phyloP scores from a whole-genome alignment of 2,329 filamentous ascomycete genomes.

The Cytospora leucostoma region DNA sequence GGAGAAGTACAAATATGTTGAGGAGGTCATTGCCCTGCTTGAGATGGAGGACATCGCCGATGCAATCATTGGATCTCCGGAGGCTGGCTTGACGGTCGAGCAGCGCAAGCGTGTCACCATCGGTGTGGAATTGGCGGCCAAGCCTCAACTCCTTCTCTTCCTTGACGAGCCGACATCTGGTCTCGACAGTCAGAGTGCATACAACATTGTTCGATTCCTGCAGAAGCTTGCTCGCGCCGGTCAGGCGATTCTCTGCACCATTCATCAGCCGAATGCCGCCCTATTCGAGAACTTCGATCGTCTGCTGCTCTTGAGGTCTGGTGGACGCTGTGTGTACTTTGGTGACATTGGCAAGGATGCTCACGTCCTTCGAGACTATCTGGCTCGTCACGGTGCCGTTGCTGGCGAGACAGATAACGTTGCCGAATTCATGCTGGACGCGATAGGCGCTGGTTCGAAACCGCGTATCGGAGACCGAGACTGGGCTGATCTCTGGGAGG shows the following conservation, averaged over 20 bases:
- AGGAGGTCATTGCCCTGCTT: slow-evolving; percentile 57
- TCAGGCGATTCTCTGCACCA: slow-evolving; percentile 87
- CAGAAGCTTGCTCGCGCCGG: slow-evolving; percentile 76
- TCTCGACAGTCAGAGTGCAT: slow-evolving; percentile 71
- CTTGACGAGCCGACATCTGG: slow-evolving; percentile 78
- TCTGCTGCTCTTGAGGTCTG: slow-evolving; percentile 74
- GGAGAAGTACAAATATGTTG: slow-evolving; percentile 62
- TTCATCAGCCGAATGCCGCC: slow-evolving; percentile 85
- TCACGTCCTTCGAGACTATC: slow-evolving; percentile 65
- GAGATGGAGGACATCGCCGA: slow-evolving; percentile 62
- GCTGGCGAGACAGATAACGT: slow-evolving; percentile 58
- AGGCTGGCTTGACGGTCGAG: slow-evolving; percentile 71
- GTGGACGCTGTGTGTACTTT: slow-evolving; percentile 83
- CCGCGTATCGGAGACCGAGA: slow-evolving; percentile 73
- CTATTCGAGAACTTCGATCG: slow-evolving; percentile 89
- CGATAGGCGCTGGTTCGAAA: slow-evolving; percentile 73
- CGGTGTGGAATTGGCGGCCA: slow-evolving; percentile 84
- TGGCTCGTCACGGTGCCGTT: slow-evolving; percentile 61
- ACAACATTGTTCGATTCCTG: slow-evolving; percentile 78
- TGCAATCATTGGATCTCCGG: slow-evolving; percentile 58
- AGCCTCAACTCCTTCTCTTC: slow-evolving; percentile 75
- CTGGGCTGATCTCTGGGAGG: slow-evolving; percentile 79
- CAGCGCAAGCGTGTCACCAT: slow-evolving; percentile 81
- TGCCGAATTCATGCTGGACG: slow-evolving; percentile 83
- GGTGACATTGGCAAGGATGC: slow-evolving; percentile 81